Evolutionary conservation across 139 green algal genomes (phyloP).

Genomic region (Helicosporidium sp.): DNA sequence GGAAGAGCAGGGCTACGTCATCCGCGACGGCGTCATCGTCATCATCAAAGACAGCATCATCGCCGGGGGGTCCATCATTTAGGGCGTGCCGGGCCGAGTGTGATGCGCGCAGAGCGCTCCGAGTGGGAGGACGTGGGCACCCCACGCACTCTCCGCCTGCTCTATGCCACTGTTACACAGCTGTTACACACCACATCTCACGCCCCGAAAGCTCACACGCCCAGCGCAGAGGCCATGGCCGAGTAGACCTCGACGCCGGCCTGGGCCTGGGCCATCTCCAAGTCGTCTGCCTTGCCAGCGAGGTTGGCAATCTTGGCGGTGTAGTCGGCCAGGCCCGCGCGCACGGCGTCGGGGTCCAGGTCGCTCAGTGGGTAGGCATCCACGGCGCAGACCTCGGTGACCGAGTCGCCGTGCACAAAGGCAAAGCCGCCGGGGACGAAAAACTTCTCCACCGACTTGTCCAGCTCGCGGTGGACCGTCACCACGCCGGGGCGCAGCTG

Average conservation of each 20-base stretch:
- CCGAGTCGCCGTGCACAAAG: slow-evolving; percentile 66
- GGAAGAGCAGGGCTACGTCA: slow-evolving; percentile 80
- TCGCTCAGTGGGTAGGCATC: slow-evolving; percentile 60
- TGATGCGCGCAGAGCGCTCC: too few relatives aligned
- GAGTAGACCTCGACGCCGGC: slow-evolving; percentile 76
- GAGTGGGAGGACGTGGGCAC: too few relatives aligned
- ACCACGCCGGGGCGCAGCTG: slow-evolving; percentile 68
- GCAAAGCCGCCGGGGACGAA: slow-evolving; percentile 72
- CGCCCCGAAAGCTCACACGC: slow-evolving; percentile 6
- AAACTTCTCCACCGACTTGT: slow-evolving; percentile 58
- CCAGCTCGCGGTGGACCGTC: slow-evolving; percentile 51
- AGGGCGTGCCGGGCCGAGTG: too few relatives aligned
- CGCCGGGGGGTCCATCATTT: slow-evolving; percentile 30
- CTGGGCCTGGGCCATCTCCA: slow-evolving; percentile 53
- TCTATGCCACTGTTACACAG: too few relatives aligned
- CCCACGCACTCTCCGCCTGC: too few relatives aligned
- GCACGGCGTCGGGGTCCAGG: slow-evolving; percentile 47
- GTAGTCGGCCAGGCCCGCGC: slow-evolving; percentile 48
- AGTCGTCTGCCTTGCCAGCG: slow-evolving; percentile 54
- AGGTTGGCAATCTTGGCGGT: slow-evolving; percentile 42
- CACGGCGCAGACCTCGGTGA: slow-evolving; percentile 54
- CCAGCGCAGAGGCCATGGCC: slow-evolving; percentile 52
- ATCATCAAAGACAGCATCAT: slow-evolving; percentile 86
- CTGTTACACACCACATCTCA: too few relatives aligned
- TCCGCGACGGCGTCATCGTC: slow-evolving; percentile 90